These are phyloP conservation scores for Picochlorum sp. DNA, from an alignment of 139 green algal species.

Conservation along the genomic window DNA sequence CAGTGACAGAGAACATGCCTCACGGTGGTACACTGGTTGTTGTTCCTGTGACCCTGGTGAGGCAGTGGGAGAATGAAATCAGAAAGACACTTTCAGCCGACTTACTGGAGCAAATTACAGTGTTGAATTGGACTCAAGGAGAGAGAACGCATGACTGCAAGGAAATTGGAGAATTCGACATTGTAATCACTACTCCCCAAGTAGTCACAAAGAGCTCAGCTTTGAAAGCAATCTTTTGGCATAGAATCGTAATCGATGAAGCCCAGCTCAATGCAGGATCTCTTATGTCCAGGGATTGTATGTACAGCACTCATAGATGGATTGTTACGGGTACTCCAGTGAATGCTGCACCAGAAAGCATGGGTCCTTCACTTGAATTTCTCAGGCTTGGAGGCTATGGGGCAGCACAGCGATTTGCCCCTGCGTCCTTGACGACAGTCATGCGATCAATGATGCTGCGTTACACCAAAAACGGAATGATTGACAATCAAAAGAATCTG, in stretches of 20 bases:
- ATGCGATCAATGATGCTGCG: conserved; percentile 4
- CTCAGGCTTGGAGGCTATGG: conserved; percentile 3
- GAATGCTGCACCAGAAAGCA: conserved; percentile 6
- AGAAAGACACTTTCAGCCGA: background rate
- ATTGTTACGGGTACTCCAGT: conserved; percentile 15
- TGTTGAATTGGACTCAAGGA: background rate
- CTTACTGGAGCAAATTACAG: background rate
- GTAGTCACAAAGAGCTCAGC: background rate
- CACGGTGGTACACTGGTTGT: conserved; percentile 12
- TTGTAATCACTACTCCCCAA: conserved; percentile 14
- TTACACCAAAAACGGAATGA: conserved; percentile 9
- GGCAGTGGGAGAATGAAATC: conserved; percentile 15
- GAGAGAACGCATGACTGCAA: conserved; percentile 1
- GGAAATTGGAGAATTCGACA: conserved; percentile 10
- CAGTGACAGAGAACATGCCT: conserved; percentile 11
- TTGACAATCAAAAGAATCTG: conserved; percentile 13
- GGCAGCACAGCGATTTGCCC: background rate
- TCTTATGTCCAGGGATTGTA: background rate
- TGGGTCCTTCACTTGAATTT: conserved; percentile 5
- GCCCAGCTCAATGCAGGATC: conserved; percentile 9
- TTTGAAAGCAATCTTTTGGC: conserved; percentile 6
- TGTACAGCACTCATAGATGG: conserved; percentile 9
- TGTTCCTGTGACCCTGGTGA: conserved; percentile 5
- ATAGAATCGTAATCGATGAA: conserved; percentile 14
- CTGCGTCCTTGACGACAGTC: conserved; percentile 1